phyloP scores from a whole-genome alignment of 768 basidiomycete genomes.

The Boletus sensibilis region DNA sequence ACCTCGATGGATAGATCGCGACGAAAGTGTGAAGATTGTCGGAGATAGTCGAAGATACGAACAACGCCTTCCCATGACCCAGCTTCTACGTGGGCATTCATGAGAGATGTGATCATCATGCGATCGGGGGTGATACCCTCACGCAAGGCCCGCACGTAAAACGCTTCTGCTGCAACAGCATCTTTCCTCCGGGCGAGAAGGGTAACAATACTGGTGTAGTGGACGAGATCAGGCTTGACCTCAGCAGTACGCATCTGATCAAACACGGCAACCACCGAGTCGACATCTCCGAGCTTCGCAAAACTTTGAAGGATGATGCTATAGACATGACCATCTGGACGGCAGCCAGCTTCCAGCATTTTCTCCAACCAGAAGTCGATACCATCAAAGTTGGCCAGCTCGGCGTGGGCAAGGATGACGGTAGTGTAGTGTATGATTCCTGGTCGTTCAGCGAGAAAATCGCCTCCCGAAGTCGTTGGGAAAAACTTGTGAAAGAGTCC shows the following conservation, averaged over 20 bases:
- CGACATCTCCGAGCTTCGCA: slow-evolving; percentile 53
- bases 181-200: slow-evolving; percentile 64
- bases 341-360: slow-evolving; percentile 48
- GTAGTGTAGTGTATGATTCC: slow-evolving; percentile 51
- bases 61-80: slow-evolving; percentile 79
- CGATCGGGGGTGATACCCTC: slow-evolving; percentile 64
- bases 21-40: slow-evolving; percentile 34
- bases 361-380: slow-evolving; percentile 54
- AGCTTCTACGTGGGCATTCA: slow-evolving; percentile 81
- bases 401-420: slow-evolving; percentile 55
- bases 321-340: slow-evolving; percentile 57
- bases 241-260: slow-evolving; percentile 59
- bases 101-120: slow-evolving; percentile 64
- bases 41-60: slow-evolving; percentile 63
- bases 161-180: slow-evolving; percentile 58
- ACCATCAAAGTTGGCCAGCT: slow-evolving; percentile 44
- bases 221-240: slow-evolving; percentile 44
- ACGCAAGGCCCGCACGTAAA: slow-evolving; percentile 62
- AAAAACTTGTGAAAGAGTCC: slow-evolving; percentile 58
- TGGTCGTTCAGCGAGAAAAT: slow-evolving; percentile 37
- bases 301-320: slow-evolving; percentile 60
- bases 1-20: slow-evolving; percentile 54
- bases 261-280: slow-evolving; percentile 48
- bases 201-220: slow-evolving; percentile 69
- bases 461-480: slow-evolving; percentile 34